A percentile compares a stretch with the other conserved stretches of the same genome.
phyloP scores from a whole-genome alignment of 1,284 basidiomycete genomes.

The Apiotrichum akiyoshidainum region DNA sequence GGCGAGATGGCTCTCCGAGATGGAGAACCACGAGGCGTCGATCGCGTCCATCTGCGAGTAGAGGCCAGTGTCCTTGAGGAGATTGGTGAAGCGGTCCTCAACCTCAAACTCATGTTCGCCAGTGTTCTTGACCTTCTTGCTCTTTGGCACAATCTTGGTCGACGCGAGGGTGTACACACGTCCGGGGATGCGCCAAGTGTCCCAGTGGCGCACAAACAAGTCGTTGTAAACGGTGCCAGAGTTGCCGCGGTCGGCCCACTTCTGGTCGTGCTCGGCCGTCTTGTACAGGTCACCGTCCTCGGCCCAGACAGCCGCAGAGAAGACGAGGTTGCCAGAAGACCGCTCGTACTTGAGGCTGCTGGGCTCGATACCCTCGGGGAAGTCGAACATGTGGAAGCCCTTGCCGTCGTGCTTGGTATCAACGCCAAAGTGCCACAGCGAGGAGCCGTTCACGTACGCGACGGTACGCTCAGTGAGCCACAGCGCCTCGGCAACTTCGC shows the following conservation, averaged over 20 bases:
- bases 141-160: constrained; percentile 45
- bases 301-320: constrained; percentile 69
- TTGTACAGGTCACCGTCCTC: constrained; percentile 66
- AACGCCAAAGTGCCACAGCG: constrained; percentile 25
- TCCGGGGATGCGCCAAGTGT: constrained; percentile 76
- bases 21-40: constrained; percentile 59
- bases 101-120: constrained; percentile 30
- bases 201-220: constrained; percentile 80
- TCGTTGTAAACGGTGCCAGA: constrained; percentile 74
- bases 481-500: constrained; percentile 30
- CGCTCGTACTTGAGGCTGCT: constrained; percentile 64
- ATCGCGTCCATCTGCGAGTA: constrained; percentile 65
- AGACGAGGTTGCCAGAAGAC: constrained; percentile 48
- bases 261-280: constrained; percentile 65
- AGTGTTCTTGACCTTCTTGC: constrained; percentile 33
- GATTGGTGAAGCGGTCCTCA: constrained; percentile 58
- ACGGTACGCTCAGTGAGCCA: constrained; percentile 44
- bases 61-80: constrained; percentile 64
- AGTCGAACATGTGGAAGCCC: constrained; percentile 27
- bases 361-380: constrained; percentile 55
- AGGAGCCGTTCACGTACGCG: constrained; percentile 46
- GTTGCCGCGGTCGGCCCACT: constrained; percentile 67
- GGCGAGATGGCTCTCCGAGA: constrained; percentile 66
- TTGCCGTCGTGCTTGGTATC: constrained; percentile 11
- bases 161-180: constrained; percentile 51